phyloP scores from a whole-genome alignment of 2,329 filamentous ascomycete species.

The Neofusicoccum cordaticola region DNA sequence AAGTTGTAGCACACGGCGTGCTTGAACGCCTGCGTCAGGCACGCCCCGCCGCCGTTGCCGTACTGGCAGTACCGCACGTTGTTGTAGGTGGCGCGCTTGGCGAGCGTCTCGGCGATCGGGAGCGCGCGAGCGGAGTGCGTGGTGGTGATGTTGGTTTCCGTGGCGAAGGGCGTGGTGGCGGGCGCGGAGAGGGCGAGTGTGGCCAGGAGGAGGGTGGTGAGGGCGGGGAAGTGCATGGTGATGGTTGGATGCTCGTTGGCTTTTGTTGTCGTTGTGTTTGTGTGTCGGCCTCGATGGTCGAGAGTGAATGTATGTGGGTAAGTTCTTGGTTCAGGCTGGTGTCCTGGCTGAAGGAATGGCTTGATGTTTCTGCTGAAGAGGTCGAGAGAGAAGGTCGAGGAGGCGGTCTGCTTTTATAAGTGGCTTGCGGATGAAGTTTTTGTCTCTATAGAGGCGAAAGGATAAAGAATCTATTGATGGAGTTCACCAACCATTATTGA shows the following conservation, averaged over 20 bases:
- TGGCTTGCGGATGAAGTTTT: no score
- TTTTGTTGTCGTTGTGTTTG: neutral
- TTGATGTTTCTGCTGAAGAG: neutral
- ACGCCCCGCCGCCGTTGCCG: neutral
- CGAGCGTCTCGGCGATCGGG: no score
- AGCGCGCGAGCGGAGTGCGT: no score
- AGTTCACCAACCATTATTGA: neutral
- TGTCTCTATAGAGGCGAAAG: neutral
- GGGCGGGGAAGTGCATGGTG: neutral
- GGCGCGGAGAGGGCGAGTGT: no score
- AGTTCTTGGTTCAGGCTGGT: neutral
- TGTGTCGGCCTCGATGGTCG: neutral
- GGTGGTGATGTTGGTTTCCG: no score
- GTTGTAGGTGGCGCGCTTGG: neutral
- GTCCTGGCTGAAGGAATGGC: neutral
- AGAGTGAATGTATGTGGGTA: neutral
- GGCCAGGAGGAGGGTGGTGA: neutral
- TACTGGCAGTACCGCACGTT: neutral
- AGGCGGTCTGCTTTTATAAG: no score
- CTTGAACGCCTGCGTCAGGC: neutral
- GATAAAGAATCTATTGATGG: constrained; percentile 2
- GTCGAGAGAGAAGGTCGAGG: neutral
- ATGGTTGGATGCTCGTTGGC: neutral
- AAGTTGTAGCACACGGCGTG: constrained; percentile 8
- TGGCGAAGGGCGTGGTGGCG: no score